Conservation (phyloP, 2,329 filamentous ascomycete genomes). For the Dactylonectria macrodidyma region DNA sequence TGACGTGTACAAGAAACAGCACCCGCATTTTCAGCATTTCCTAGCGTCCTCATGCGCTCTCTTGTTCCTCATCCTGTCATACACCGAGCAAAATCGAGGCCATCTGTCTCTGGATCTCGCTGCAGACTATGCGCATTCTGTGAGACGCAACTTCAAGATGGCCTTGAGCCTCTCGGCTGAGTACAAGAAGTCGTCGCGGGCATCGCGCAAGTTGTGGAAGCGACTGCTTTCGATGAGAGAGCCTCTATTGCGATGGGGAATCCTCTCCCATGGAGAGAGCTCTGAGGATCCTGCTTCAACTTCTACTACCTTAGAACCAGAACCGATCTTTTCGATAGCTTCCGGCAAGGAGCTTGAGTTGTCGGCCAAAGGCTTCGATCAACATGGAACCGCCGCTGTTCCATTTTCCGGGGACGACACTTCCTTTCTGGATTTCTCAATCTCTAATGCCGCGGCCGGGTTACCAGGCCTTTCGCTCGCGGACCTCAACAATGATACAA, state of each 20-base stretch:
- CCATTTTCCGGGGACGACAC: too few relatives aligned
- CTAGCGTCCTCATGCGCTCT: conserved; percentile 1
- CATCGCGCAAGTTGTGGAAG: conserved; percentile 5
- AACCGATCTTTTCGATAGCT: too few relatives aligned
- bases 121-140: conserved; percentile 4
- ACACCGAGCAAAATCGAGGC: conserved; percentile 4
- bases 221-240: conserved; percentile 8
- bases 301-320: not conserved
- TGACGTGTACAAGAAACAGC: conserved; percentile 2
- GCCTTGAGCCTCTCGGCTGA: conserved; percentile 2
- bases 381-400: too few relatives aligned
- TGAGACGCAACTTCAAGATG: not conserved
- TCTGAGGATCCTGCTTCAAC: not conserved
- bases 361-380: too few relatives aligned
- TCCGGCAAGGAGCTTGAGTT: too few relatives aligned
- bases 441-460: too few relatives aligned
- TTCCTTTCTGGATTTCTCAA: too few relatives aligned
- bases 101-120: not conserved
- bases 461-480: too few relatives aligned
- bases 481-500: too few relatives aligned
- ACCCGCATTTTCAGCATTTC: conserved; percentile 9
- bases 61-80: conserved; percentile 2
- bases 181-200: not conserved
- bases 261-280: not conserved
- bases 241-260: not conserved